Base-by-base conservation (phyloP, 805 yeast genomes). In the Pichia sporocuriosa region DNA sequence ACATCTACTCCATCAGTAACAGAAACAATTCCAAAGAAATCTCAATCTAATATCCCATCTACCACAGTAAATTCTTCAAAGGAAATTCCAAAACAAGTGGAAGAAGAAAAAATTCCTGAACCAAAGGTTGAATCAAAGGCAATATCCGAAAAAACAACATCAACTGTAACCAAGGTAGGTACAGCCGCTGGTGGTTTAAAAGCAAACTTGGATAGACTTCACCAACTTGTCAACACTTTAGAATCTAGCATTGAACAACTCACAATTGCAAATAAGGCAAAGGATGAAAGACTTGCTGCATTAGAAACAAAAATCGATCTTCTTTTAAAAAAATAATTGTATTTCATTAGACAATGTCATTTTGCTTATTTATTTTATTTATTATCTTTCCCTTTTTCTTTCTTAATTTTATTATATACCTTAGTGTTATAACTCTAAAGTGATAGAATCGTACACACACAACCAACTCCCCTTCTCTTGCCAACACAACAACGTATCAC, bases 161-260 rank as follows among this genome's bases (percentile, higher is more conserved):
- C 45, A 12, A 21, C 42, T 7, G 29, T 6, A 26, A 4, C 28
- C 39, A 51, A 35, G 48, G 45, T 39, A 17, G 54, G 63, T 15
- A 58, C 66, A 23, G 69, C 72, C 22, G 76, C 84, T 16, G 70
- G 83, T 25, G 83, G 88, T 0, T 67, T 84, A 45, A 81, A 81
- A 53, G 81, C 76, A 9, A 77, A 87, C 1, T 80, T 84, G 25
- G 90, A 81, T 49, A 80, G 73, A 48, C 66, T 84, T 41, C 76
- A 83, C 5, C 44, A 63, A 2, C 60, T 84, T 26, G 87, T 81
- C 17, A 64, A 66, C 3, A 65, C 69, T 23, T 67, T 84, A 35
- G 88, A 84, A 56, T 42, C 62, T 0, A 75, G 79, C 33, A 72
- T 84, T 34, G 53, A 66, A 10, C 69, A 62, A 42, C 66, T 84